A percentile compares a stretch with the other conserved stretches of the same genome.
These are phyloP conservation scores for Coemansia sp. DNA, from an alignment of 192 early-diverging fungal genomes.

Conservation along the genomic window DNA sequence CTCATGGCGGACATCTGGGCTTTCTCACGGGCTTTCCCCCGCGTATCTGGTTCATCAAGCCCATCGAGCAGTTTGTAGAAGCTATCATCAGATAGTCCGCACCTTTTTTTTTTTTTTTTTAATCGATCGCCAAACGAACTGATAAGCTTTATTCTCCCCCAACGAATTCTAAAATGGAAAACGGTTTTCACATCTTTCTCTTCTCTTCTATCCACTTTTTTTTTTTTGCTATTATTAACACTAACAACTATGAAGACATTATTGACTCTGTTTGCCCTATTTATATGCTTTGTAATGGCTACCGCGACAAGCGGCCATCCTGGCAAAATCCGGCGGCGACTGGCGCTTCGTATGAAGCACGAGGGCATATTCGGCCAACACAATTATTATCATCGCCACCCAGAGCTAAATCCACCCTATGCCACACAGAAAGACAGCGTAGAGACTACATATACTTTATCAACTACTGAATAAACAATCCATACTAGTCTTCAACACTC, in stretches of 20 bases:
- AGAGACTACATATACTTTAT: background rate
- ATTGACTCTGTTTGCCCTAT: background rate
- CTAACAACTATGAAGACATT: background rate
- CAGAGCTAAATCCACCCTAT: constrained; percentile 10
- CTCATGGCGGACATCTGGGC: constrained; percentile 87
- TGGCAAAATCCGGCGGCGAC: background rate
- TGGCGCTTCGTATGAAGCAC: constrained; percentile 8
- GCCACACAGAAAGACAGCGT: background rate
- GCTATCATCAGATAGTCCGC: constrained; percentile 48
- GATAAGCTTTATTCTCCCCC: background rate
- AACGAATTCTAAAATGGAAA: background rate
- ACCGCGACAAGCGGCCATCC: background rate
- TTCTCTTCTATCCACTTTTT: background rate
- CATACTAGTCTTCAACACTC: constrained; percentile 11
- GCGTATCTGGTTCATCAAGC: constrained; percentile 64
- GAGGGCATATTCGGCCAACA: constrained; percentile 14
- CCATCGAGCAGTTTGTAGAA: constrained; percentile 65
- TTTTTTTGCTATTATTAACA: background rate
- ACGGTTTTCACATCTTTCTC: background rate
- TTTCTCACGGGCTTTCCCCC: constrained; percentile 60
- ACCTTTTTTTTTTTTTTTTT: too few species aligned
- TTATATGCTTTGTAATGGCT: background rate
- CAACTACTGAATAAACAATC: background rate
- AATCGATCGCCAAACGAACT: too few species aligned
- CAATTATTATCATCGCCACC: constrained; percentile 19